phyloP scores from a whole-genome alignment of 495 filamentous ascomycete species.

The Usnea hakonensis region DNA sequence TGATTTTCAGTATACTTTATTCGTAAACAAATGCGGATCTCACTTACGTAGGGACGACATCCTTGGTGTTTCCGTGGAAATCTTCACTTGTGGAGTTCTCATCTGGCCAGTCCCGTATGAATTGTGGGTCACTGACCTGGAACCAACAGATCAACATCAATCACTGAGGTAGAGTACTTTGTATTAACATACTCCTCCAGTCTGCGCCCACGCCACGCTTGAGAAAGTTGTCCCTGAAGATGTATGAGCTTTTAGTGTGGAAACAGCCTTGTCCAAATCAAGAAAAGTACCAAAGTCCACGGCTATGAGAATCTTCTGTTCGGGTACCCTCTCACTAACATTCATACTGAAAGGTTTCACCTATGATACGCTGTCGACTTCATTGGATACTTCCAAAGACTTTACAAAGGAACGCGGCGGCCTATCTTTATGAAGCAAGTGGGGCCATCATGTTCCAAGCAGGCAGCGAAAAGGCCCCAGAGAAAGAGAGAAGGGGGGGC shows the following conservation, averaged over 20 bases:
- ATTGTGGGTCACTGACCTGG: background rate
- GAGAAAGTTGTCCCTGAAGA: constrained; percentile 1
- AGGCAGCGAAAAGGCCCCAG: background rate
- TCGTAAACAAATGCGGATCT: background rate
- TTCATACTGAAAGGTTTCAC: background rate
- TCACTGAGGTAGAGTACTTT: background rate
- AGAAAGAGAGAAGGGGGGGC: background rate
- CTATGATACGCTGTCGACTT: background rate
- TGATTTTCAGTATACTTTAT: background rate
- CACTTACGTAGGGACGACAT: constrained; percentile 1
- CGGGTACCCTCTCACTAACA: background rate
- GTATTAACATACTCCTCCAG: background rate
- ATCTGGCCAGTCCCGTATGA: background rate
- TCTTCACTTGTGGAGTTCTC: background rate
- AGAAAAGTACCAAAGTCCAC: background rate
- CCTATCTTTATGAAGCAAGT: background rate
- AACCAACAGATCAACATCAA: background rate
- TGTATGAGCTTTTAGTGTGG: background rate
- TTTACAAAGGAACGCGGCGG: background rate
- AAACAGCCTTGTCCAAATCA: background rate
- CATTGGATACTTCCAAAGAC: background rate
- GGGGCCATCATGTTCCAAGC: no score
- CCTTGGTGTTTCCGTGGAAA: constrained; percentile 2
- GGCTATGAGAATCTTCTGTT: background rate
- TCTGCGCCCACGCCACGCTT: background rate